Conservation (phyloP, 1,284 basidiomycete species). For the Meira nashicola region DNA sequence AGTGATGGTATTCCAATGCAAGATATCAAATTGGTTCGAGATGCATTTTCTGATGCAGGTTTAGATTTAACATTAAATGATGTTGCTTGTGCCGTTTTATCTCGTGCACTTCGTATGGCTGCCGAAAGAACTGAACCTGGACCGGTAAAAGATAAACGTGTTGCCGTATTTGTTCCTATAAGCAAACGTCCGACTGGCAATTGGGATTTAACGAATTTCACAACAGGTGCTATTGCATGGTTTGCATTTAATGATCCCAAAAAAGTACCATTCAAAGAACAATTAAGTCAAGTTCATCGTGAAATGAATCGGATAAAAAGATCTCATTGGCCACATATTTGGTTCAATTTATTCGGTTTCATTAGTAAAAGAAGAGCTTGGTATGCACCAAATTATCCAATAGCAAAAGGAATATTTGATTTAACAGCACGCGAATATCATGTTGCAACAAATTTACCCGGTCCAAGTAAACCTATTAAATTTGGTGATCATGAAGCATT, state of each 20-base stretch:
- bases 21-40: slow-evolving; percentile 46
- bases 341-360: slow-evolving; percentile 35
- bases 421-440: slow-evolving; percentile 48
- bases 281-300: slow-evolving; percentile 40
- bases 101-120: slow-evolving; percentile 45
- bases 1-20: slow-evolving; percentile 46
- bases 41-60: slow-evolving; percentile 39
- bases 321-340: slow-evolving; percentile 41
- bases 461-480: slow-evolving; percentile 43
- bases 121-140: slow-evolving; percentile 29
- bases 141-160: slow-evolving; percentile 43
- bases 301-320: slow-evolving; percentile 49
- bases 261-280: slow-evolving; percentile 29
- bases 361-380: slow-evolving; percentile 33
- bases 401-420: slow-evolving; percentile 39
- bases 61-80: slow-evolving; percentile 48
- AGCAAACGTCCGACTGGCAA: slow-evolving; percentile 44
- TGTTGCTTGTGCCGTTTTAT: slow-evolving; percentile 46
- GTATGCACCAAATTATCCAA: slow-evolving; percentile 46
- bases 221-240: slow-evolving; percentile 49
- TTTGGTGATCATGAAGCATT: slow-evolving; percentile 50
- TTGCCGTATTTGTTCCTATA: slow-evolving; percentile 50
- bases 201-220: slow-evolving; percentile 47
- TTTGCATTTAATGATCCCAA: slow-evolving; percentile 40
- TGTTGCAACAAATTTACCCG: slow-evolving; percentile 50